phyloP scores from a whole-genome alignment of 1,284 basidiomycete genomes.

The Lentinus polychrous region DNA sequence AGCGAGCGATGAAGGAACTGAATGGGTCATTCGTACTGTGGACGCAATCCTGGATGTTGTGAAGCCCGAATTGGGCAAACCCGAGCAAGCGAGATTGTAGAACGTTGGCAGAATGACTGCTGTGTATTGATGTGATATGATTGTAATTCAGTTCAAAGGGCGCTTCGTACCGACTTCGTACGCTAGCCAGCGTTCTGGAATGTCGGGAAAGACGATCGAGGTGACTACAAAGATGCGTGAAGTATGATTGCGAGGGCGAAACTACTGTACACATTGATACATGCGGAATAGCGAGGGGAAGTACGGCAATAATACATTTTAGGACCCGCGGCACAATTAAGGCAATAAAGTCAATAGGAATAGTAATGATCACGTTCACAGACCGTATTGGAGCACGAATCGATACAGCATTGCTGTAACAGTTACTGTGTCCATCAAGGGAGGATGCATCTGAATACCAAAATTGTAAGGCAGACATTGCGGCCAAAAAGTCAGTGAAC shows the following conservation, averaged over 20 bases:
- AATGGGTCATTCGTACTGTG: conserved; percentile 86
- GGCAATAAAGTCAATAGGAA: conserved; percentile 9
- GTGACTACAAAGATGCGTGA: not conserved
- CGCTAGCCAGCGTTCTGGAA: too few relatives aligned
- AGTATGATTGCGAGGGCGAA: conserved; percentile 10
- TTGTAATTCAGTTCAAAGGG: too few relatives aligned
- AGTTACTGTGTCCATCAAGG: conserved; percentile 80
- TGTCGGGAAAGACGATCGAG: too few relatives aligned
- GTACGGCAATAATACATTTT: conserved; percentile 15
- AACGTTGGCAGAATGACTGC: not conserved
- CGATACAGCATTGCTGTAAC: conserved; percentile 80
- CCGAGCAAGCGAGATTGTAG: conserved; percentile 1
- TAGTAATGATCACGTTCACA: conserved; percentile 31
- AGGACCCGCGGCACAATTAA: conserved; percentile 6
- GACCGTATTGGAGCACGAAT: conserved; percentile 61
- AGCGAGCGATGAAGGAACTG: conserved; percentile 82
- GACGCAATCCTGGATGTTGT: conserved; percentile 77
- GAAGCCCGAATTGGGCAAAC: not conserved
- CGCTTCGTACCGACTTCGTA: too few relatives aligned
- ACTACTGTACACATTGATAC: conserved; percentile 12
- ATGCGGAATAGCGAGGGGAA: conserved; percentile 5
- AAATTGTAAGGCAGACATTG: conserved; percentile 16
- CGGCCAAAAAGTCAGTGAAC: conserved; percentile 22
- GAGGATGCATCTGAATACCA: conserved; percentile 65
- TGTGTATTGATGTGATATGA: not conserved